phyloP scores from a whole-genome alignment of 257 asterid species.

The Osmanthus fragrans region DNA sequence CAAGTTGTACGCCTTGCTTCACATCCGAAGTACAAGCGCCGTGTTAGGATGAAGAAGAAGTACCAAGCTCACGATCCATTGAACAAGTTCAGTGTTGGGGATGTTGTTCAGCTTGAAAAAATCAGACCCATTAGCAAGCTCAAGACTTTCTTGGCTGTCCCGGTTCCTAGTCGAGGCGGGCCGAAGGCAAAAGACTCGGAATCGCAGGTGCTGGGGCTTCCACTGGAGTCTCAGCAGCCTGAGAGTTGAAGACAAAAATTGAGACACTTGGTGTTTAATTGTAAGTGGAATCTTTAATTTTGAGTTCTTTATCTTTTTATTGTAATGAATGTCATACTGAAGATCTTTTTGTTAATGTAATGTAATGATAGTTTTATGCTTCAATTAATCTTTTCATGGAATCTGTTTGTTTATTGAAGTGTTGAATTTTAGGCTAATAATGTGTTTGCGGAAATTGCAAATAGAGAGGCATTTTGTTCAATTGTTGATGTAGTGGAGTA shows the following conservation, averaged over 20 bases:
- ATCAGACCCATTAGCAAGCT: constrained; percentile 82
- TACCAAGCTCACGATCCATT: constrained; percentile 89
- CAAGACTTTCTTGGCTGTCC: constrained; percentile 68
- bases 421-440: not conserved
- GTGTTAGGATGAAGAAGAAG: constrained; percentile 93
- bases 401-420: not conserved
- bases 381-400: not conserved
- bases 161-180: constrained; percentile 38
- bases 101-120: constrained; percentile 74
- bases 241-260: constrained; percentile 8
- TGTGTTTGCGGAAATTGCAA: not conserved
- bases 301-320: not conserved
- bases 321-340: constrained; percentile 14
- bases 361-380: constrained; percentile 6
- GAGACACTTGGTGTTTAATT: not conserved
- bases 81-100: constrained; percentile 85
- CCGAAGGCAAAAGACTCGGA: constrained; percentile 29
- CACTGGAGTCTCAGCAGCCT: constrained; percentile 41
- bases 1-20: constrained; percentile 87
- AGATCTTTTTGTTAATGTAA: not conserved
- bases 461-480: not conserved
- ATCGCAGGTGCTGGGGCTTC: constrained; percentile 44
- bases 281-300: constrained; percentile 11
- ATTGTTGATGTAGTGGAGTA: not conserved
- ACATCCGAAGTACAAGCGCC: constrained; percentile 97